A percentile compares a stretch with the other conserved stretches of the same genome.
Evolutionary conservation across 192 early-diverging fungal species (phyloP).

Genomic region (Glomus cerebriforme): DNA sequence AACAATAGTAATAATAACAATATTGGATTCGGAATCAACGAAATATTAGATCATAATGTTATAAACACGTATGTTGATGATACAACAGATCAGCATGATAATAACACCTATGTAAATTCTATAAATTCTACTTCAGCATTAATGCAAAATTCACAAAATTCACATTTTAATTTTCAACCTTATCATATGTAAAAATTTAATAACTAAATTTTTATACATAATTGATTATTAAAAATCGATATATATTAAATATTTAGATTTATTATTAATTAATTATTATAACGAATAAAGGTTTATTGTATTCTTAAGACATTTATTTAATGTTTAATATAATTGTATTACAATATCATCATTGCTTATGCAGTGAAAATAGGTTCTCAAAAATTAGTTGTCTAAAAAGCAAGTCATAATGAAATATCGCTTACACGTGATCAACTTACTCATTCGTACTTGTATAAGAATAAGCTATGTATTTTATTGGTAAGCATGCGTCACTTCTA

Average conservation of each 20-base stretch:
- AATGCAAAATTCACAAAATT: not conserved
- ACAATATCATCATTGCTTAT: too few species aligned
- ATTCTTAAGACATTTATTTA: too few species aligned
- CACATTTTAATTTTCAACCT: not conserved
- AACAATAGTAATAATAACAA: not conserved
- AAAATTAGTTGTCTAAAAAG: too few species aligned
- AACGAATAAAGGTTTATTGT: too few species aligned
- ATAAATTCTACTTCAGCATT: not conserved
- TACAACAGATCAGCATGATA: not conserved
- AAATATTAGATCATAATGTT: not conserved
- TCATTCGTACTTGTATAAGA: slow-evolving; percentile 17
- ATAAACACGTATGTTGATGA: not conserved
- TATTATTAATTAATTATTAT: too few species aligned
- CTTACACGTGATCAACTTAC: not conserved
- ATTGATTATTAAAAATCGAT: too few species aligned
- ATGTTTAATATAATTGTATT: too few species aligned
- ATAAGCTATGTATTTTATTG: slow-evolving; percentile 4
- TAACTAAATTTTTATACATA: too few species aligned
- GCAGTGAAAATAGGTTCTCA: too few species aligned
- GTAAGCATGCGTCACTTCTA: slow-evolving; percentile 19
- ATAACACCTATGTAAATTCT: too few species aligned
- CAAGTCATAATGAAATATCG: too few species aligned
- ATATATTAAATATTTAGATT: too few species aligned
- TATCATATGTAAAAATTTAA: not conserved
- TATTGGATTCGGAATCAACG: not conserved